These are phyloP conservation scores for Eucalyptus erythrocorys DNA, from an alignment of 345 rosid species.

Conservation along the genomic window DNA sequence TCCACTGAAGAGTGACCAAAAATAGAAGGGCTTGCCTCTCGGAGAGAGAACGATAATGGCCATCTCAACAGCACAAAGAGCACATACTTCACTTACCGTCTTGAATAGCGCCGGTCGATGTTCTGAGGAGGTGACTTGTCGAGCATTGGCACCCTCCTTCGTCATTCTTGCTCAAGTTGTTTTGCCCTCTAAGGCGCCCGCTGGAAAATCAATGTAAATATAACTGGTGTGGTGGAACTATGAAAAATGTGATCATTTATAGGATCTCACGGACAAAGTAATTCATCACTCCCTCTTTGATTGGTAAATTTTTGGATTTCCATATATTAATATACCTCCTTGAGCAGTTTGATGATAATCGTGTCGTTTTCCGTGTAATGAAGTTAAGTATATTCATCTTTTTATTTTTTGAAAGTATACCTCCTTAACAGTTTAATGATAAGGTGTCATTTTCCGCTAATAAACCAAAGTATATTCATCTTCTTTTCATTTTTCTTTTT, in stretches of 20 bases:
- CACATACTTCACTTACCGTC: slow-evolving; percentile 37
- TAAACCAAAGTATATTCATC: neutral
- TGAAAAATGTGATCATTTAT: neutral
- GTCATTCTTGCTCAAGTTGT: neutral
- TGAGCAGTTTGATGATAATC: neutral
- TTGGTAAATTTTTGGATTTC: neutral
- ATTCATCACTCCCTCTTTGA: neutral
- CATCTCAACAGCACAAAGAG: slow-evolving; percentile 29
- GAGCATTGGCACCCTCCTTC: neutral
- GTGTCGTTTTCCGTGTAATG: neutral
- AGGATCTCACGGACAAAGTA: neutral
- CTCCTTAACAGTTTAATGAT: neutral
- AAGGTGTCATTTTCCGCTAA: neutral
- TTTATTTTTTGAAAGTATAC: too few species aligned
- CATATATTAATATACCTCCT: neutral
- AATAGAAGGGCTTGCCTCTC: slow-evolving; percentile 43
- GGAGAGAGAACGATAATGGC: slow-evolving; percentile 43
- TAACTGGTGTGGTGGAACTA: neutral
- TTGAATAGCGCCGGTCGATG: slow-evolving; percentile 40
- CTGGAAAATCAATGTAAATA: neutral
- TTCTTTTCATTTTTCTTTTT: too few species aligned
- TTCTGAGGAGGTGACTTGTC: slow-evolving; percentile 26
- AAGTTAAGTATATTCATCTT: neutral
- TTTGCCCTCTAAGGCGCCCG: neutral
- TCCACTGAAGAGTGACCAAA: slow-evolving; percentile 35